A percentile compares a stretch with the other conserved stretches of the same genome.
Evolutionary conservation across 2,329 filamentous ascomycete genomes (phyloP).

Genomic region (Stachybotrys elegans): DNA sequence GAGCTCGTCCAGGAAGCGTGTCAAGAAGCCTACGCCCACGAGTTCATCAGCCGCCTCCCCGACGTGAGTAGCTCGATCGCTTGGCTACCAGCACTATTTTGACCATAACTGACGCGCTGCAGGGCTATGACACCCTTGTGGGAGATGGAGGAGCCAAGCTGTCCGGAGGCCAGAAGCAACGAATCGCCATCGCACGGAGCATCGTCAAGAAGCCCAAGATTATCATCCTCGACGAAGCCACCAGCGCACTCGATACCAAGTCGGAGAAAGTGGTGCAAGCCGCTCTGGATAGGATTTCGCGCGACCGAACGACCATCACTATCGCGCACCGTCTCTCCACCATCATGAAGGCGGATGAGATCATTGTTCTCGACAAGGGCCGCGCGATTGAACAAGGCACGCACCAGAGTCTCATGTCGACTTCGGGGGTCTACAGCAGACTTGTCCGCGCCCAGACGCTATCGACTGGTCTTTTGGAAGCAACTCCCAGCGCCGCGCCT

Average conservation of each 20-base stretch:
- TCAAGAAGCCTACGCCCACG: conserved; percentile 38
- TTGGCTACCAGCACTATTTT: too few relatives aligned
- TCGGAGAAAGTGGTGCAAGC: conserved; percentile 38
- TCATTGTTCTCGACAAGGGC: conserved; percentile 59
- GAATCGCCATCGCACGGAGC: background rate
- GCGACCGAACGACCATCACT: conserved; percentile 55
- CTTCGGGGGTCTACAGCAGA: conserved; percentile 29
- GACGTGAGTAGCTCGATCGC: background rate
- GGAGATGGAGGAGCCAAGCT: background rate
- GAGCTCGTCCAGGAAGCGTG: conserved; percentile 36
- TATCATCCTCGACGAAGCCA: conserved; percentile 64
- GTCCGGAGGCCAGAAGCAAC: conserved; percentile 1
- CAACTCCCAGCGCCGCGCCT: too few relatives aligned
- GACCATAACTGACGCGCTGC: background rate
- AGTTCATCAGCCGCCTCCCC: conserved; percentile 31
- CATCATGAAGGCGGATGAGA: conserved; percentile 58
- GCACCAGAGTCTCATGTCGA: conserved; percentile 51
- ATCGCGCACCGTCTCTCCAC: conserved; percentile 60
- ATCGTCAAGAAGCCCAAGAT: conserved; percentile 37
- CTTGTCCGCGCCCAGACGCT: conserved; percentile 19
- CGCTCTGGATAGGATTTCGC: conserved; percentile 30
- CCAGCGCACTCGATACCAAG: conserved; percentile 42
- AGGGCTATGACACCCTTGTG: background rate
- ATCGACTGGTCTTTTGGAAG: background rate
- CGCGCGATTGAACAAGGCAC: conserved; percentile 56